These are phyloP conservation scores for Fusarium bactridioides DNA, from an alignment of 2,329 filamentous ascomycete species.

Conservation along the genomic window DNA sequence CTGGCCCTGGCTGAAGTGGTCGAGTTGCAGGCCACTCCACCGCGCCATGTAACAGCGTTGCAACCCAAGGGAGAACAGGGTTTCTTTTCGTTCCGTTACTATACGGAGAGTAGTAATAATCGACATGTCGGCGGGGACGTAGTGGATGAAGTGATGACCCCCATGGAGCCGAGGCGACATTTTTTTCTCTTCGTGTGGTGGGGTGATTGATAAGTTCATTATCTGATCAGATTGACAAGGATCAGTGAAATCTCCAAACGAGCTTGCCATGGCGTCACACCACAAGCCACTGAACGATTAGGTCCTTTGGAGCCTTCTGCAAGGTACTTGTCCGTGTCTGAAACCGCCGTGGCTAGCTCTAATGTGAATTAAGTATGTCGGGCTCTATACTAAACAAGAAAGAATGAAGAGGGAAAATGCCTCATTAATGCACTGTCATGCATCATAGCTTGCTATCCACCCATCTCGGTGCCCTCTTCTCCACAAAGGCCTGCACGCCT, in stretches of 20 bases:
- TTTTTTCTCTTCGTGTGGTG: slow-evolving; percentile 12
- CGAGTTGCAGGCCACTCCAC: slow-evolving; percentile 16
- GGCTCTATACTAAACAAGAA: neutral
- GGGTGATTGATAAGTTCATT: slow-evolving; percentile 37
- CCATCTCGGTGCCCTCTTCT: slow-evolving; percentile 74
- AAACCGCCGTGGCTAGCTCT: neutral
- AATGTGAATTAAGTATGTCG: neutral
- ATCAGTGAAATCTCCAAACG: slow-evolving; percentile 1
- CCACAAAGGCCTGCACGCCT: slow-evolving; percentile 75
- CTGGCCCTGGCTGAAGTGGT: neutral
- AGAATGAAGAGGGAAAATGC: slow-evolving; percentile 6
- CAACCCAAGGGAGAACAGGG: slow-evolving; percentile 11
- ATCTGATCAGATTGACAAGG: slow-evolving; percentile 35
- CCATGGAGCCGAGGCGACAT: neutral
- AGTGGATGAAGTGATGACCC: neutral
- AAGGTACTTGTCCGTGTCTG: neutral
- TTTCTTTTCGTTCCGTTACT: neutral
- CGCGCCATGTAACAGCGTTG: neutral
- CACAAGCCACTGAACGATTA: neutral
- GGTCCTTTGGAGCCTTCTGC: neutral
- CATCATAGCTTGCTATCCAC: slow-evolving; percentile 62
- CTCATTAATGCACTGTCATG: slow-evolving; percentile 1
- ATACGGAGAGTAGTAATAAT: slow-evolving; percentile 24
- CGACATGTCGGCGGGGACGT: slow-evolving; percentile 16
- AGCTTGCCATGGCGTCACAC: slow-evolving; percentile 26